Evolutionary conservation across 1,284 basidiomycete species (phyloP), one percentile per base, ranked within the genome.

Genomic region (Ceratobasidium sp.): DNA sequence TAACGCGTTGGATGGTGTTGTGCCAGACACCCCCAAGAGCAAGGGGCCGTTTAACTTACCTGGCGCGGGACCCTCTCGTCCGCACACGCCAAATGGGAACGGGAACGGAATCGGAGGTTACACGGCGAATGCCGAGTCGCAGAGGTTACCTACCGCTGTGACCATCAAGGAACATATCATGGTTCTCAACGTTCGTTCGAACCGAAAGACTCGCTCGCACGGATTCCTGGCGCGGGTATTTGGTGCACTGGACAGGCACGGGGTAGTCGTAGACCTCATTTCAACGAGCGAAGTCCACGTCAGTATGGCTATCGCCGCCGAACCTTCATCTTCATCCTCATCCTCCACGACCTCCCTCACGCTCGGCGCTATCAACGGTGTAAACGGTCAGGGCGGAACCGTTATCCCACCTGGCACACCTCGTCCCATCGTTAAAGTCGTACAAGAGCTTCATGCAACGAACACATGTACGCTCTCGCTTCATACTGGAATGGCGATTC

Each of bases 231-330:
- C 97, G 0, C 89, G 94, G 53, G 97, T 98, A 77, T 99, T 99
- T 81, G 89, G 92, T 41, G 95, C 93, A 6, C 87, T 99, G 64
- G 97, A 99, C 82, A 87, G 90, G 69, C 96, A 95, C 77, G 96
- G 97, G 14, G 93, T 99, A 59, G 95, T 97, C 17, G 97, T 99
- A 60, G 97, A 99, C 84, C 84, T 99, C 80, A 99, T 99, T 84
- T 96, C 94, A 76, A 99, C 97, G 41, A 96, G 93, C 79, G 96
- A 99, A 85, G 98, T 99, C 57, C 96, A 98, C 82, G 95, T 99
- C 65, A 95, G 93, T 84, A 96, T 96, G 93, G 95, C 95, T 8
- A 94, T 94, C 77, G 91, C 67, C 15, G 67, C 54, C 24, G 67
- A 72, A 91, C 19, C 85, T 95, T 5, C 36, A 11, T 4, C 36